These are phyloP conservation scores for Przewalskia tangutica DNA, from an alignment of 257 asterid species.

Conservation along the genomic window DNA sequence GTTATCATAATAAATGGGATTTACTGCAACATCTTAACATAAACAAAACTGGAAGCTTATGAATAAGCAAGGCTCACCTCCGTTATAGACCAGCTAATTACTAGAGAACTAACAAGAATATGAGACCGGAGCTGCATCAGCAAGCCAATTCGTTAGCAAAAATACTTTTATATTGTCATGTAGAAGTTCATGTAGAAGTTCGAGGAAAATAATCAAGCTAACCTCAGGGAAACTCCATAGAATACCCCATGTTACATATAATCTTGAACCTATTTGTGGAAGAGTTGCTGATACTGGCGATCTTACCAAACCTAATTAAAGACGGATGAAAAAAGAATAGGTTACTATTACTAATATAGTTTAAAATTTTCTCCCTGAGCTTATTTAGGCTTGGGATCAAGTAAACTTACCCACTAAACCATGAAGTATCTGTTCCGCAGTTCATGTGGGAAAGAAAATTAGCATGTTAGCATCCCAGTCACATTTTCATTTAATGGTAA, in stretches of 20 bases:
- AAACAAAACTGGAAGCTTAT: background rate
- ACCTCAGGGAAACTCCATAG: constrained; percentile 85
- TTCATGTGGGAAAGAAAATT: background rate
- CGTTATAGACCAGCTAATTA: constrained; percentile 78
- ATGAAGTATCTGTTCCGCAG: constrained; percentile 31
- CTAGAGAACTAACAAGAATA: constrained; percentile 52
- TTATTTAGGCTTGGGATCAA: background rate
- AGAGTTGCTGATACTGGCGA: constrained; percentile 87
- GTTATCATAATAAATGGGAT: background rate
- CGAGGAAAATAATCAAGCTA: background rate
- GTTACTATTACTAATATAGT: too few relatives aligned
- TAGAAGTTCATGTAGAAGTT: background rate
- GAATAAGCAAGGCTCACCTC: constrained; percentile 32
- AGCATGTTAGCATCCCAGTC: background rate
- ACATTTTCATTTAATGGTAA: background rate
- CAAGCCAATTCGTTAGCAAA: background rate
- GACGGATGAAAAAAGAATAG: too few relatives aligned
- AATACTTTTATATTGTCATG: background rate
- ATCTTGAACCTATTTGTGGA: constrained; percentile 77
- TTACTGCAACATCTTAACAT: background rate
- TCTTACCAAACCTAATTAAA: constrained; percentile 52
- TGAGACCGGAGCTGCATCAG: constrained; percentile 40
- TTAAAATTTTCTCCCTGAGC: too few relatives aligned
- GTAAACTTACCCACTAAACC: constrained; percentile 32
- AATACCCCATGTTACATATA: constrained; percentile 86